These are phyloP conservation scores for Capillidium rhysosporum DNA, from an alignment of 371 early-diverging fungal genomes.

Conservation along the genomic window DNA sequence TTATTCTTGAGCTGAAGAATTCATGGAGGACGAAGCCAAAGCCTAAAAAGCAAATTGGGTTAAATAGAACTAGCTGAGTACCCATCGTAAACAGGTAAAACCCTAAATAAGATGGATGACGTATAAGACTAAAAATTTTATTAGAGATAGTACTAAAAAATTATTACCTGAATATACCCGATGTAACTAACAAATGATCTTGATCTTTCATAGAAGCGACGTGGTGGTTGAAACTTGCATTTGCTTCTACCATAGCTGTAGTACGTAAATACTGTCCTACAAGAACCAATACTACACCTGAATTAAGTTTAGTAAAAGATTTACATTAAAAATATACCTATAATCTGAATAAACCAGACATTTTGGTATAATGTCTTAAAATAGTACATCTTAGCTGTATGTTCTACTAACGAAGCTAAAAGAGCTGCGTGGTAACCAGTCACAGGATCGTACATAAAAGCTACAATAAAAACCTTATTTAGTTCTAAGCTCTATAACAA, in stretches of 20 bases:
- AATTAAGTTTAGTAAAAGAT: neutral
- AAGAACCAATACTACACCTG: conserved; percentile 32
- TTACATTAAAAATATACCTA: neutral
- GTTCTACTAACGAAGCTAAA: conserved; percentile 40
- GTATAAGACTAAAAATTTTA: conserved; percentile 7
- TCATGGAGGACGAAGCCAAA: conserved; percentile 34
- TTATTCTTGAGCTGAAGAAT: conserved; percentile 56
- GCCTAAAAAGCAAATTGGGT: conserved; percentile 43
- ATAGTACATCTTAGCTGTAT: conserved; percentile 31
- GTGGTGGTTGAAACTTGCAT: conserved; percentile 55
- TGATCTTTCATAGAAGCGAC: conserved; percentile 35
- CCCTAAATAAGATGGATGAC: conserved; percentile 83
- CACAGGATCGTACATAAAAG: conserved; percentile 56
- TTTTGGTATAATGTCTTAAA: conserved; percentile 33
- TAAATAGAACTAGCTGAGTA: conserved; percentile 42
- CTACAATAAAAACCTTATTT: conserved; percentile 12
- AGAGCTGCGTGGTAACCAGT: conserved; percentile 50
- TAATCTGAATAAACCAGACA: conserved; percentile 21
- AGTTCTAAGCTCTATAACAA: neutral
- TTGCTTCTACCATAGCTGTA: conserved; percentile 55
- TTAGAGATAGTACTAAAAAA: neutral
- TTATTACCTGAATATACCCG: conserved; percentile 51
- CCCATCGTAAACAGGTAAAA: conserved; percentile 72
- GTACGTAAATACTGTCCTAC: conserved; percentile 43
- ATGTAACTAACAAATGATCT: conserved; percentile 46